A percentile compares a stretch with the other conserved stretches of the same genome.
Conservation (phyloP, 306 rosid species). For the Morella rubra region DNA sequence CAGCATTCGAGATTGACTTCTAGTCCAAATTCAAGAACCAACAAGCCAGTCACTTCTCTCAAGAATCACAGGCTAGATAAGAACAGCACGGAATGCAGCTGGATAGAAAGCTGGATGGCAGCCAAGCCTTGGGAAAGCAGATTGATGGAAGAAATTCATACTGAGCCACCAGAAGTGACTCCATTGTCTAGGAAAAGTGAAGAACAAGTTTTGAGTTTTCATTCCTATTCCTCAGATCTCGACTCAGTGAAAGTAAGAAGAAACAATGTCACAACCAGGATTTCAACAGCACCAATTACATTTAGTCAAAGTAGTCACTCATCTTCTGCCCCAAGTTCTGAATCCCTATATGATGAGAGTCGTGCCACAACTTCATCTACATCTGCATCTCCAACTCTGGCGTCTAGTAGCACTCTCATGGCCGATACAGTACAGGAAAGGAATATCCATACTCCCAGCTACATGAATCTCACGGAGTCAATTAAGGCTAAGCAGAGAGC, state of each 20-base stretch:
- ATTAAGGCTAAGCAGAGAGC: constrained; percentile 59
- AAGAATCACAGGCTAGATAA: constrained; percentile 38
- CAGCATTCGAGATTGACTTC: constrained; percentile 53
- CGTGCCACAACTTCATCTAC: constrained; percentile 50
- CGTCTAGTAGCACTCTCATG: constrained; percentile 27
- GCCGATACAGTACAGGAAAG: constrained; percentile 36
- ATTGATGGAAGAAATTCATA: constrained; percentile 44
- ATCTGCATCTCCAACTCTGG: constrained; percentile 41
- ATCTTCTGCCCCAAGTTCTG: constrained; percentile 62
- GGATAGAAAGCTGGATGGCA: constrained; percentile 79
- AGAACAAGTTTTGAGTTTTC: constrained; percentile 26
- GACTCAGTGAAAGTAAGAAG: constrained; percentile 46
- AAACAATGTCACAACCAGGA: constrained; percentile 54
- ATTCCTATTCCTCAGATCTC: constrained; percentile 36
- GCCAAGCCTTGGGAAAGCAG: constrained; percentile 72
- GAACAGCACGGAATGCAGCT: constrained; percentile 47
- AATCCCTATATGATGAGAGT: constrained; percentile 53
- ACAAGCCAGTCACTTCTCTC: constrained; percentile 36
- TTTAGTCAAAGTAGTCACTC: constrained; percentile 48
- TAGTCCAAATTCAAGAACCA: constrained; percentile 56
- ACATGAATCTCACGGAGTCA: constrained; percentile 66
- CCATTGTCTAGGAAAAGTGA: constrained; percentile 48
- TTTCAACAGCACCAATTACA: constrained; percentile 45
- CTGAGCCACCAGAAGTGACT: constrained; percentile 41
- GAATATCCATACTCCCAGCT: constrained; percentile 42